Evolutionary conservation across 169 alveolate species (phyloP).

Genomic region (Cryptosporidium baileyi): DNA sequence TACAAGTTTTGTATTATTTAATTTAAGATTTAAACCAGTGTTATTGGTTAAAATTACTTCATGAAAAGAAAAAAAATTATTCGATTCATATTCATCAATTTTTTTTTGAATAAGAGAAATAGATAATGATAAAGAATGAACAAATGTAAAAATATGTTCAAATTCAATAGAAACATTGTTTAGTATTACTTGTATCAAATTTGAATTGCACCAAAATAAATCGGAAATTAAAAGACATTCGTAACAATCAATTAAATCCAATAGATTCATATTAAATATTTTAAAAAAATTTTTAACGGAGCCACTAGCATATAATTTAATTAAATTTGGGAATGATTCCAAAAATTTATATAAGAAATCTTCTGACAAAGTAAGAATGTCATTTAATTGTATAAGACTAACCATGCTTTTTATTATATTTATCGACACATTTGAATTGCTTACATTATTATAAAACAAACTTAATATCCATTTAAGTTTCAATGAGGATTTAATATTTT

Average conservation of each 20-base stretch:
- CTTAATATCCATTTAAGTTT: neutral
- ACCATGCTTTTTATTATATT: neutral
- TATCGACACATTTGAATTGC: neutral
- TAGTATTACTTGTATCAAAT: neutral
- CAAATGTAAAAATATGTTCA: constrained; percentile 31
- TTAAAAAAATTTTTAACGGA: neutral
- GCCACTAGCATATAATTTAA: neutral
- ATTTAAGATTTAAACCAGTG: neutral
- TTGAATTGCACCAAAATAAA: constrained; percentile 21
- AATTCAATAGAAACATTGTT: neutral
- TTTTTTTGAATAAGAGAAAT: constrained; percentile 1
- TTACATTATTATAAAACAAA: neutral
- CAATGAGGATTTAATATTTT: neutral
- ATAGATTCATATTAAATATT: neutral
- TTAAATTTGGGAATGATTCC: constrained; percentile 44
- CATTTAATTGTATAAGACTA: constrained; percentile 7
- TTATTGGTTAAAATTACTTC: neutral
- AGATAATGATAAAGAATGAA: neutral
- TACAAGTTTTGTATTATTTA: neutral
- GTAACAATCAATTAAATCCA: neutral
- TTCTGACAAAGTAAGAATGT: neutral
- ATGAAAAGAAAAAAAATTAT: neutral
- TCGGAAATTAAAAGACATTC: constrained; percentile 1
- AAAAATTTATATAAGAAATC: constrained; percentile 3
- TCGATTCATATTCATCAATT: neutral